Evolutionary conservation across 2,329 filamentous ascomycete genomes (phyloP), one percentile per base, ranked within the genome.

Genomic region (Epichloe hybrida): DNA sequence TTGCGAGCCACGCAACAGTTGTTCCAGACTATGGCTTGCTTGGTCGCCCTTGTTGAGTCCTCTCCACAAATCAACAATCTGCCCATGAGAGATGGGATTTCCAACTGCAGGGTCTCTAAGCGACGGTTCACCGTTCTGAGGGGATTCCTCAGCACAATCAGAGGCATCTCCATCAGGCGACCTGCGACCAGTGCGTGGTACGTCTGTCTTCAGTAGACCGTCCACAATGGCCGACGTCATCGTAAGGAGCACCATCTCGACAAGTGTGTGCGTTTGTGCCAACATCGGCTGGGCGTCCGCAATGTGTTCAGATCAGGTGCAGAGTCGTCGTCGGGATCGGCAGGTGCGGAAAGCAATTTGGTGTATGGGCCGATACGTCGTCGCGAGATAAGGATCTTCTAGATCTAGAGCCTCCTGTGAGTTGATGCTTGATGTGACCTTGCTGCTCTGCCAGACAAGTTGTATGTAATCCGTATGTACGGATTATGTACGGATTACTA

Each of bases 211-310:
- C 15, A 70, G 59, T 11, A 90, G 61, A 0, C 76, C 83, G 63
- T 80, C 79, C 67, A 83, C 78, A 34, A 87, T 79, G 57, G 77
- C 71, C 58, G 77, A 65, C 4, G 85, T 90, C 73, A 88, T 84
- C n/a, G 82, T 86, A 41, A 93, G 79, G 42, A 86, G 72, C 17
- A 90, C 85, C 86, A 91, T 91, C 3, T 4, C 54, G 50, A 37
- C 23, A 17, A 17, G 38, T 12, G 2, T 36, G 31, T 5, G 17
- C 12, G 35, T 44, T 20, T 15, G 20, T 11, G 49, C 36, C 13
- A 27, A n/a, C 21, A 48, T 36, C 5, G 43, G 17, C n/a, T 46
- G 27, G 34, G 43, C 31, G 17, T 12, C 27, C 11, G 12, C 39
- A 20, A 41, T 20, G 4, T 20, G 21, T 20, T 5, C 8, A 13